These are phyloP conservation scores for Wickerhamomyces bovis DNA, from an alignment of 805 yeast genomes.

Conservation along the genomic window DNA sequence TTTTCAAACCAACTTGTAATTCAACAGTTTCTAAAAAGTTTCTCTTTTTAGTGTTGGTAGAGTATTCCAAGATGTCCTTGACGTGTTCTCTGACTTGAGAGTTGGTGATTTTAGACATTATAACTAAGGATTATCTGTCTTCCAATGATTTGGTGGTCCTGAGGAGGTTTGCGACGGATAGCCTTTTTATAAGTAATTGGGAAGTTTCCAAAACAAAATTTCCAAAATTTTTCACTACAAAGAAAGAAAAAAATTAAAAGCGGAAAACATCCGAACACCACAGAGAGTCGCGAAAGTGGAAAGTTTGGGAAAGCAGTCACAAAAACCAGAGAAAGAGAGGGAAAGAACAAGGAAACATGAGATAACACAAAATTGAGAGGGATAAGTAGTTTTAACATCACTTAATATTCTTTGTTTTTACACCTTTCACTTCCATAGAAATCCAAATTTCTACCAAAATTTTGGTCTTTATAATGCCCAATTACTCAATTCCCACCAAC, in stretches of 20 bases:
- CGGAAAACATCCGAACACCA: conserved; percentile 4
- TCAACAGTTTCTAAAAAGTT: conserved; percentile 99
- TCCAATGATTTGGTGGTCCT: conserved; percentile 64
- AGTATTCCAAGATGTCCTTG: conserved; percentile 81
- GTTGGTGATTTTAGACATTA: conserved; percentile 84
- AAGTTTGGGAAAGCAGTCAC: conserved; percentile 4
- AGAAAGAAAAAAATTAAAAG: not conserved
- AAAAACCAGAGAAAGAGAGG: too few species aligned
- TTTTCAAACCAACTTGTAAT: conserved; percentile 98
- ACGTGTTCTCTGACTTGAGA: conserved; percentile 96
- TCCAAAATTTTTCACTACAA: conserved; percentile 2
- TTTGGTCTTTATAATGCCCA: too few species aligned
- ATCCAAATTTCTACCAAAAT: too few species aligned
- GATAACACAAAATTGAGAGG: too few species aligned
- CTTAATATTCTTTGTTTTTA: too few species aligned
- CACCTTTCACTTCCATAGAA: too few species aligned
- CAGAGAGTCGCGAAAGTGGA: not conserved
- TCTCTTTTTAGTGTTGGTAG: conserved; percentile 98
- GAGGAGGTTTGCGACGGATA: conserved; percentile 40
- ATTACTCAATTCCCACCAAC: too few species aligned
- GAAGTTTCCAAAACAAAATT: not conserved
- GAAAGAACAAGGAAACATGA: too few species aligned
- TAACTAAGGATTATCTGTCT: conserved; percentile 45
- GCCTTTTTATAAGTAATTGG: not conserved
- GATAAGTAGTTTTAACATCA: too few species aligned